Evolutionary conservation across 306 rosid species (phyloP).

Genomic region (Corylus heterophylla): DNA sequence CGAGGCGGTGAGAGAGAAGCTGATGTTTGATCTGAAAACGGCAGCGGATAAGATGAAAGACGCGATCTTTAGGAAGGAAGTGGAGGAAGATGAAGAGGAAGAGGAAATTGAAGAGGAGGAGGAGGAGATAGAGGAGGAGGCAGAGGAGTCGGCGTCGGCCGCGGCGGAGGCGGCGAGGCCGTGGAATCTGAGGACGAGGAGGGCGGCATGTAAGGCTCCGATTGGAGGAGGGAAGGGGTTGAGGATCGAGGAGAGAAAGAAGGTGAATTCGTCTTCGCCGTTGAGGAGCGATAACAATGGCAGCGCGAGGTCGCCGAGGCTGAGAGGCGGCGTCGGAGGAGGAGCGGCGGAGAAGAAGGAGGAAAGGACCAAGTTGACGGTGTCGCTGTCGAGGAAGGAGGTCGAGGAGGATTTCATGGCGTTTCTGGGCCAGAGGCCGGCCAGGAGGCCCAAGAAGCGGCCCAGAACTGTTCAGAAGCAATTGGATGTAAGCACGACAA

Average conservation of each 20-base stretch:
- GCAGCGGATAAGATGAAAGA: constrained; percentile 66
- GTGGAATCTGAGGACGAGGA: constrained; percentile 77
- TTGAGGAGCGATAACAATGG: constrained; percentile 38
- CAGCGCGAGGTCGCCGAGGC: constrained; percentile 47
- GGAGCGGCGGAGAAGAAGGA: constrained; percentile 41
- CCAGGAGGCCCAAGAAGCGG: constrained; percentile 66
- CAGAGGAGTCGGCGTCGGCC: neutral
- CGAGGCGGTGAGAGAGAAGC: constrained; percentile 81
- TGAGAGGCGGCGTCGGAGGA: constrained; percentile 27
- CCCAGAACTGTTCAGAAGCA: constrained; percentile 59
- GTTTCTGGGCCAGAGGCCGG: constrained; percentile 59
- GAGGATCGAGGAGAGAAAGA: constrained; percentile 62
- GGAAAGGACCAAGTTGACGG: constrained; percentile 47
- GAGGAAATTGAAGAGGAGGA: constrained; percentile 20
- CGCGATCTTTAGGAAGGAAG: constrained; percentile 57
- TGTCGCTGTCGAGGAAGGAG: constrained; percentile 58
- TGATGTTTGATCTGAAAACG: constrained; percentile 76
- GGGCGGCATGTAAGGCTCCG: constrained; percentile 56
- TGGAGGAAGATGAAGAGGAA: constrained; percentile 8
- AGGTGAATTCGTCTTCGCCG: constrained; percentile 45
- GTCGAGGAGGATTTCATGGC: constrained; percentile 71
- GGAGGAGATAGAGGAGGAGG: constrained; percentile 6
- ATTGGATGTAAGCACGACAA: constrained; percentile 54
- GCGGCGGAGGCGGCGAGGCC: constrained; percentile 40
- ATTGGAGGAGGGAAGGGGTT: constrained; percentile 36